Conservation (phyloP, 169 alveolate genomes). For the Amoebophrya sp. region DNA sequence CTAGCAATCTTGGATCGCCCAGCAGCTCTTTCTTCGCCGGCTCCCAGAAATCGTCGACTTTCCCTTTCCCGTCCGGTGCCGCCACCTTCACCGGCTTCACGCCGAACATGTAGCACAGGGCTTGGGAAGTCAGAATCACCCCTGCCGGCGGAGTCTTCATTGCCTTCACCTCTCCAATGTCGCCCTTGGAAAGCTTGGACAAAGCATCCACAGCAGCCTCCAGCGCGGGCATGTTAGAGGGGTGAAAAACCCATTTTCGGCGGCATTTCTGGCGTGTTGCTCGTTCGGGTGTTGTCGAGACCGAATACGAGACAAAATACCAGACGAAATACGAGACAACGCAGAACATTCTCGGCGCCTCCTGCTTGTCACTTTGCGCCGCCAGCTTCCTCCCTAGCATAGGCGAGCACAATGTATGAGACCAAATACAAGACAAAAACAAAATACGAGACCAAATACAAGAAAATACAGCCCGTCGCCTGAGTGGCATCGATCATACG, state of each 20-base stretch:
- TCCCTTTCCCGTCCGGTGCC: slow-evolving; percentile 53
- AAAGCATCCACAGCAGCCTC: slow-evolving; percentile 74
- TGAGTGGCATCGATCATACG: no score
- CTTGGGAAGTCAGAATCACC: slow-evolving; percentile 55
- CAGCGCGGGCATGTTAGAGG: slow-evolving; percentile 78
- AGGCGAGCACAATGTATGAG: no score
- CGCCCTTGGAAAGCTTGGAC: slow-evolving; percentile 71
- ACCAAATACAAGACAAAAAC: no score
- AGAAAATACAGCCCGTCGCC: no score
- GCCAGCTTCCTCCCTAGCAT: no score
- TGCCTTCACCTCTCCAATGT: slow-evolving; percentile 79
- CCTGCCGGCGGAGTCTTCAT: slow-evolving; percentile 72
- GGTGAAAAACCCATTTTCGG: neutral
- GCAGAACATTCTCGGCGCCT: no score
- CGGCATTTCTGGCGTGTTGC: no score
- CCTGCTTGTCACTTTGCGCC: no score
- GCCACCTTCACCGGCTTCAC: slow-evolving; percentile 46
- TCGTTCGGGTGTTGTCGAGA: no score
- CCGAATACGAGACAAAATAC: no score
- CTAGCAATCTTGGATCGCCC: slow-evolving; percentile 48
- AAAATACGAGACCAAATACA: no score
- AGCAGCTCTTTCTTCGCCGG: slow-evolving; percentile 61
- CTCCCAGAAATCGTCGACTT: slow-evolving; percentile 61
- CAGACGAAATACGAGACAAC: no score
- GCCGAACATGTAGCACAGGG: slow-evolving; percentile 59